Conservation (phyloP, 176 grass and related monocot species). For the Phragmites australis region DNA sequence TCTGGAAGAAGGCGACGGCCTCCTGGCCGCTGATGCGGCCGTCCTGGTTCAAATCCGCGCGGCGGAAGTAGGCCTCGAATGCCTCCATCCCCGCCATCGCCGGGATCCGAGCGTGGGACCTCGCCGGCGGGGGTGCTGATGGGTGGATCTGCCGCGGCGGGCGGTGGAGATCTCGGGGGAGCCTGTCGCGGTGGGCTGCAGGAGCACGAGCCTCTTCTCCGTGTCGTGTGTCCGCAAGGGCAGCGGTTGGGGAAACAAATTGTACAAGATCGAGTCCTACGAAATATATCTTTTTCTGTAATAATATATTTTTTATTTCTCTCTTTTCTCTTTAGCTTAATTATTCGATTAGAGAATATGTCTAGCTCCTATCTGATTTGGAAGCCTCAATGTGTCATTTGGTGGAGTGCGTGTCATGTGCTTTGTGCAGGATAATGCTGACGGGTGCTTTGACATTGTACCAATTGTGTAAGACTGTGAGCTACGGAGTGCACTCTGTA, state of each 20-base stretch:
- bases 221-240: conserved; percentile 15
- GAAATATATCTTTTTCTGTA: no score
- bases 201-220: conserved; percentile 19
- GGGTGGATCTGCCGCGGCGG: conserved; percentile 40
- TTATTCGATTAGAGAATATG: no score
- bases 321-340: no score
- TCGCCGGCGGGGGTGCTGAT: background rate
- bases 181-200: conserved; percentile 31
- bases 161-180: conserved; percentile 49
- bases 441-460: no score
- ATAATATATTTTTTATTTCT: no score
- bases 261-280: no score
- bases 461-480: no score
- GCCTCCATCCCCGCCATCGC: conserved; percentile 66
- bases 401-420: no score
- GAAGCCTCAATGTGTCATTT: no score
- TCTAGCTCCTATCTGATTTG: no score
- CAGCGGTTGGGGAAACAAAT: conserved; percentile 35
- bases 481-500: no score
- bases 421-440: no score
- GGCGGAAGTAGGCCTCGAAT: conserved; percentile 92
- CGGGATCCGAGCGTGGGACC: conserved; percentile 22
- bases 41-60: conserved; percentile 93
- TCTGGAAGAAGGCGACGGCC: conserved; percentile 95
- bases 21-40: conserved; percentile 93